Conservation (phyloP, 139 green algal species). For the Chlamydomonas sp. region DNA sequence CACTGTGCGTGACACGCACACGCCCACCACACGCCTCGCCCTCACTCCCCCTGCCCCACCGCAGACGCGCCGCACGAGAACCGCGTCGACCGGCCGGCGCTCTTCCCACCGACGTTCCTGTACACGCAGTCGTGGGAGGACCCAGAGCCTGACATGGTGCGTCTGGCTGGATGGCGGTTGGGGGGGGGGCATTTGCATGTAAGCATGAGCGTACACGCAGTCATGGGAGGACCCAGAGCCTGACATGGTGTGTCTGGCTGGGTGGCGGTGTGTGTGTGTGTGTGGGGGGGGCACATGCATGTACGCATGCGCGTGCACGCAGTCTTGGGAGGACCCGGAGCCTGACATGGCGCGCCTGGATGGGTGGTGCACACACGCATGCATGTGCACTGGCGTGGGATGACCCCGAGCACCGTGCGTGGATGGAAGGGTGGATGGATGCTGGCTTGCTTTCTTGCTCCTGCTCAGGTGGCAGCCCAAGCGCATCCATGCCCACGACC, state of each 20-base stretch:
- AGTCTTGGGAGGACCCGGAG: slow-evolving; percentile 95
- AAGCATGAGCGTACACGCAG: slow-evolving; percentile 96
- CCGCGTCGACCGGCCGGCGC: slow-evolving; percentile 66
- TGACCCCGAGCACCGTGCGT: slow-evolving; percentile 85
- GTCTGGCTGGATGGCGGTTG: slow-evolving; percentile 2
- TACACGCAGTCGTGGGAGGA: slow-evolving; percentile 99
- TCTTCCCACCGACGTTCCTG: slow-evolving; percentile 96
- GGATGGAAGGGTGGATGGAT: no score
- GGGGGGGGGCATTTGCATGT: no score
- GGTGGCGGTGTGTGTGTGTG: no score
- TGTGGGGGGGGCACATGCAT: no score
- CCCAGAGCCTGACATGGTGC: slow-evolving; percentile 73
- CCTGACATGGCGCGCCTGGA: slow-evolving; percentile 58
- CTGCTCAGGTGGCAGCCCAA: no score
- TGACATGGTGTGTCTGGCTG: slow-evolving; percentile 55
- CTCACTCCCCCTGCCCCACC: background rate
- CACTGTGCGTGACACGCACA: no score
- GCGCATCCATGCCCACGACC: no score
- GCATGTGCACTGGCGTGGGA: slow-evolving; percentile 99
- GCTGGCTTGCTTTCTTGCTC: no score
- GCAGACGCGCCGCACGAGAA: slow-evolving; percentile 49
- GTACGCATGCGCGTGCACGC: no score
- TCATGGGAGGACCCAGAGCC: slow-evolving; percentile 94
- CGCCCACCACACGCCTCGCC: no score
- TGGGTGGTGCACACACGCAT: no score